Evolutionary conservation across 352 stramenopile species (phyloP).

Genomic region (Thalassiosira pacifica): DNA sequence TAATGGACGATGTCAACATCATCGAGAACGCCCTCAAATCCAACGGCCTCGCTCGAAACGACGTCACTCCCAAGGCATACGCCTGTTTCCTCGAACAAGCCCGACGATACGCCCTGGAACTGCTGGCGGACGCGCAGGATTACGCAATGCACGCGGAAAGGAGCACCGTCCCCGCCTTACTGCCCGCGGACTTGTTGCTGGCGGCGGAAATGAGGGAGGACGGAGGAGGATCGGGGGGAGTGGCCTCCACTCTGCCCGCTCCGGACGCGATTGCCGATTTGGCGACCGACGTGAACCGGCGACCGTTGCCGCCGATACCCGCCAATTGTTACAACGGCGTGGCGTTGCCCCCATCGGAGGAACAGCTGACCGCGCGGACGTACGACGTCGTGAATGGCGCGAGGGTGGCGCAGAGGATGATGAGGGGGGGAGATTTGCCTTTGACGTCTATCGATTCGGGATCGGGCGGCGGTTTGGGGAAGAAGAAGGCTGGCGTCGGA

Average conservation of each 20-base stretch:
- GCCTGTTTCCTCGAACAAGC: conserved; percentile 80
- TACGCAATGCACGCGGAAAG: conserved; percentile 70
- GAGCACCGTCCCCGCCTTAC: conserved; percentile 42
- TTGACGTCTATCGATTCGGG: background rate
- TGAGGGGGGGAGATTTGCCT: conserved; percentile 47
- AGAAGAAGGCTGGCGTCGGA: background rate
- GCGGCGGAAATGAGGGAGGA: conserved; percentile 65
- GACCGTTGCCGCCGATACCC: conserved; percentile 77
- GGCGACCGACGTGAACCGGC: conserved; percentile 70
- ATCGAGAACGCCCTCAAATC: conserved; percentile 68
- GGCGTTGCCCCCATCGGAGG: conserved; percentile 64
- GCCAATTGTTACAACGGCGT: conserved; percentile 79
- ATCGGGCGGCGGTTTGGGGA: conserved; percentile 4
- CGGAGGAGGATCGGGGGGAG: conserved; percentile 39
- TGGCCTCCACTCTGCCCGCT: conserved; percentile 66
- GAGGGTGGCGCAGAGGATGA: conserved; percentile 67
- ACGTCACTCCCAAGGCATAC: conserved; percentile 80
- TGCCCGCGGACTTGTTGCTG: conserved; percentile 54
- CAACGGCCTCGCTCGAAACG: conserved; percentile 67
- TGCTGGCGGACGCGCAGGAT: conserved; percentile 80
- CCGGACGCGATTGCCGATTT: conserved; percentile 49
- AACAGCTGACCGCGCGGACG: conserved; percentile 77
- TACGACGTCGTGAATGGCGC: conserved; percentile 83
- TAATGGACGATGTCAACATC: conserved; percentile 76
- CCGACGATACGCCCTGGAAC: conserved; percentile 72